A percentile compares a stretch with the other conserved stretches of the same genome.
Evolutionary conservation across 371 early-diverging fungal species (phyloP).

Genomic region (Mortierella sp.): DNA sequence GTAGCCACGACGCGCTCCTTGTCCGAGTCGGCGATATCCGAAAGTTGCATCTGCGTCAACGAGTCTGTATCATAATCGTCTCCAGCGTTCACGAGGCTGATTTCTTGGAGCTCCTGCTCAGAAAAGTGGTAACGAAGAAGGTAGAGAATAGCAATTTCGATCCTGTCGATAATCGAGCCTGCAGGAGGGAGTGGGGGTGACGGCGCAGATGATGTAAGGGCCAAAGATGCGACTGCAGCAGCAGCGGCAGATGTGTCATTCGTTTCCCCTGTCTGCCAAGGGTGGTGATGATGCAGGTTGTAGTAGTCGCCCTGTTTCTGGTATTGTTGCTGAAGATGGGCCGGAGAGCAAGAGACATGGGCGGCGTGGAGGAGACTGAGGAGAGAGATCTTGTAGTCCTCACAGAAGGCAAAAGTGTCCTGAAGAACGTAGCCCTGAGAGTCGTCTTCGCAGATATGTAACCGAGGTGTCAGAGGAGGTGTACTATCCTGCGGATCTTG

Average conservation of each 20-base stretch:
- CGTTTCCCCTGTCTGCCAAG: not conserved
- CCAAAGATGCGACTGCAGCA: constrained; percentile 3
- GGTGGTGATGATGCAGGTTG: not conserved
- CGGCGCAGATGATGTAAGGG: not conserved
- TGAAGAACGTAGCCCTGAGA: constrained; percentile 23
- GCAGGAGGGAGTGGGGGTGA: constrained; percentile 1
- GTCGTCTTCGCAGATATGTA: constrained; percentile 29
- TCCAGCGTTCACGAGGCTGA: constrained; percentile 44
- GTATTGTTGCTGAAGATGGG: constrained; percentile 3
- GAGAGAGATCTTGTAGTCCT: constrained; percentile 27
- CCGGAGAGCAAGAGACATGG: not conserved
- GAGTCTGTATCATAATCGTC: constrained; percentile 30
- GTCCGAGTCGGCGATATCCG: constrained; percentile 19
- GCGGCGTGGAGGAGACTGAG: constrained; percentile 34
- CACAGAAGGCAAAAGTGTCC: constrained; percentile 23
- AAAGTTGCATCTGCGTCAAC: constrained; percentile 1
- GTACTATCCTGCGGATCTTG: not conserved
- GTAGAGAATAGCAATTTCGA: constrained; percentile 25
- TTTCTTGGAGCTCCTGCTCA: constrained; percentile 23
- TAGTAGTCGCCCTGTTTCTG: not conserved
- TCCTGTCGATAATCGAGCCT: constrained; percentile 4
- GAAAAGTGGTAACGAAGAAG: constrained; percentile 21
- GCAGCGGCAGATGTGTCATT: not conserved
- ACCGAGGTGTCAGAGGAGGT: not conserved
- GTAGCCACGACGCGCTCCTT: constrained; percentile 2